Evolutionary conservation across 2,329 filamentous ascomycete species (phyloP).

Genomic region (Phialocephala subalpina): DNA sequence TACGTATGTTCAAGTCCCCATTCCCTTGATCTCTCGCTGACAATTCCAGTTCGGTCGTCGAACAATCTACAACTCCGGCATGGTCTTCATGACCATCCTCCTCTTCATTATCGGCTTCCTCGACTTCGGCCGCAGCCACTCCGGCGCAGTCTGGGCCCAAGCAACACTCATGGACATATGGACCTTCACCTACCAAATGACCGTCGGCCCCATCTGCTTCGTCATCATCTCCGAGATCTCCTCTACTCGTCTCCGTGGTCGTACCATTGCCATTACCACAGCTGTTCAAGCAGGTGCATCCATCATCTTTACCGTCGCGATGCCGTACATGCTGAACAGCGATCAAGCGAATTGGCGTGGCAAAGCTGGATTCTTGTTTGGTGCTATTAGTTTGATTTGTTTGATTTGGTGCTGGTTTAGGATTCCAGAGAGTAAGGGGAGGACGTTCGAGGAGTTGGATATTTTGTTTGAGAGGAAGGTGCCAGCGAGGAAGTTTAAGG

Average conservation of each 20-base stretch:
- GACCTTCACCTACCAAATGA: slow-evolving; percentile 45
- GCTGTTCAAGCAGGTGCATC: slow-evolving; percentile 45
- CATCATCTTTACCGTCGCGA: slow-evolving; percentile 44
- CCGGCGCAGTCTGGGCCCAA: slow-evolving; percentile 45
- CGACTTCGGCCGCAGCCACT: slow-evolving; percentile 31
- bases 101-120: slow-evolving; percentile 56
- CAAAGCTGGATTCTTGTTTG: slow-evolving; percentile 54
- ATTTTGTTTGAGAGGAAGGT: slow-evolving; percentile 49
- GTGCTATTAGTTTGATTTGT: slow-evolving; percentile 47
- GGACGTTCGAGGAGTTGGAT: slow-evolving; percentile 54
- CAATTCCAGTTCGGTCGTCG: slow-evolving; percentile 63
- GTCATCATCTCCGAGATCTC: slow-evolving; percentile 33
- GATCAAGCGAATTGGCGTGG: slow-evolving; percentile 57
- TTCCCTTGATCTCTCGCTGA: slow-evolving; percentile 49
- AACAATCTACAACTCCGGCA: slow-evolving; percentile 68
- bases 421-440: slow-evolving; percentile 50
- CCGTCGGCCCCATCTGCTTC: slow-evolving; percentile 24
- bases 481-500: slow-evolving; percentile 40
- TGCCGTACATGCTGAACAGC: slow-evolving; percentile 53
- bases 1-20: slow-evolving; percentile 55
- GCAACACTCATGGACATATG: slow-evolving; percentile 42
- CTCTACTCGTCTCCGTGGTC: slow-evolving; percentile 46
- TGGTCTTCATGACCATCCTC: slow-evolving; percentile 59
- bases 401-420: slow-evolving; percentile 49
- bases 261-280: slow-evolving; percentile 40